Base-by-base conservation (phyloP, 495 filamentous ascomycete genomes). In the Neurospora terricola region DNA sequence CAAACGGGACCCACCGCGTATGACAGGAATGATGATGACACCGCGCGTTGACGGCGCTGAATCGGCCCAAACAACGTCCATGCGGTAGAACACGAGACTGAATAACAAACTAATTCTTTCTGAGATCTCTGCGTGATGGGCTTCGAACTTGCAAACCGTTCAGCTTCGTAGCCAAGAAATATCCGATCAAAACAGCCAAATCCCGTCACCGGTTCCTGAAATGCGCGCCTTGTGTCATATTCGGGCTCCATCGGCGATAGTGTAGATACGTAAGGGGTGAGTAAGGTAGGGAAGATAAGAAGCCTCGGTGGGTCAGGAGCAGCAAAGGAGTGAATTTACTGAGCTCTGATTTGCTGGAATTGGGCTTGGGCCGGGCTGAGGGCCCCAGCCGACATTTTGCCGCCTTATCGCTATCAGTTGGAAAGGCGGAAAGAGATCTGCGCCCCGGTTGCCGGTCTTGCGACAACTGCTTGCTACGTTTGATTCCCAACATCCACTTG, bases 361-460 rank as follows among this genome's bases (percentile, higher is more conserved):
- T 10, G n/a, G 18, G 16, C 34, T 71, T 71, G 30, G 14, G n/a
- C n/a, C n/a, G n/a, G n/a, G n/a, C n/a, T n/a, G n/a, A n/a, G n/a
- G 70, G 39, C 21, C 27, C 23, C 21, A 27, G 9, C 78, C 79
- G 79, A 78, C 23, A 72, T 79, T 79, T 72, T 72, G 37, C 78
- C 78, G 72, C 42, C 78, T 78, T 81, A 81, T 81, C 79, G 79
- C 27, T 80, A 79, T 78, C 79, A 70, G 69, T 34, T 38, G 70
- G 71, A 73, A 48, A 69, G 69, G 40, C 43, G 73, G 75, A 74
- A 77, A 76, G 75, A 77, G 78, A 80, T 81, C 77, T 77, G 72
- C 75, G 74, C 45, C 75, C 74, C 69, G 73, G 18, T 72, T 40
- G 69, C 27, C 71, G 38, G 73, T 73, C 69, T 59, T 69, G 71